A percentile compares a stretch with the other conserved stretches of the same genome.
phyloP scores from a whole-genome alignment of 768 basidiomycete genomes.

The Amanita phalloides region DNA sequence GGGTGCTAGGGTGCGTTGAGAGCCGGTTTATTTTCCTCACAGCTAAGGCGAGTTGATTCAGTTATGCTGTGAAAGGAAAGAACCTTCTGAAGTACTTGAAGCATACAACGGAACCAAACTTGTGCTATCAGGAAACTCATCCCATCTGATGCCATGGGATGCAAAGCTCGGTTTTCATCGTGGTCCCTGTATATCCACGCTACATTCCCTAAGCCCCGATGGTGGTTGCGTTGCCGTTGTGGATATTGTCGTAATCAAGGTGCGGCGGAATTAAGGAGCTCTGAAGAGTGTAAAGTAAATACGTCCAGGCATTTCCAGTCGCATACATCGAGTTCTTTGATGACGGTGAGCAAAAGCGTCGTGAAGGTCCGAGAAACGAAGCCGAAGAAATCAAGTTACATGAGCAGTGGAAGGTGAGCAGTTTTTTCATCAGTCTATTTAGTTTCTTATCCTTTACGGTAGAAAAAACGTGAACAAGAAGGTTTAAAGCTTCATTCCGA shows the following conservation, averaged over 20 bases:
- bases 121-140: slow-evolving; percentile 71
- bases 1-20: slow-evolving; percentile 62
- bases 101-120: slow-evolving; percentile 62
- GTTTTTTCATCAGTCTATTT: neutral
- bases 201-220: slow-evolving; percentile 70
- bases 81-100: slow-evolving; percentile 75
- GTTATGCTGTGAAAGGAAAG: slow-evolving; percentile 63
- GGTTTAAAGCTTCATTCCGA: slow-evolving; percentile 46
- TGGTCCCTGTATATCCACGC: slow-evolving; percentile 58
- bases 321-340: slow-evolving; percentile 68
- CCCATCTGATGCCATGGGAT: slow-evolving; percentile 83
- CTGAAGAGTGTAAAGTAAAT: neutral
- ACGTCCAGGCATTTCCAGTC: slow-evolving; percentile 50
- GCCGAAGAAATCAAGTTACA: slow-evolving; percentile 53
- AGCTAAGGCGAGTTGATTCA: slow-evolving; percentile 15
- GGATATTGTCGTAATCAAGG: slow-evolving; percentile 66
- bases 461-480: slow-evolving; percentile 51
- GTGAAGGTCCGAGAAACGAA: slow-evolving; percentile 56
- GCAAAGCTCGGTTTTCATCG: slow-evolving; percentile 72
- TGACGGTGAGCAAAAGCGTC: slow-evolving; percentile 33
- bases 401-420: slow-evolving; percentile 63
- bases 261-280: slow-evolving; percentile 13
- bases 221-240: slow-evolving; percentile 71
- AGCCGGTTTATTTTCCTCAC: neutral
- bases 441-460: neutral